These are phyloP conservation scores for Lomentospora prolificans DNA, from an alignment of 2,329 filamentous ascomycete species.

Conservation along the genomic window DNA sequence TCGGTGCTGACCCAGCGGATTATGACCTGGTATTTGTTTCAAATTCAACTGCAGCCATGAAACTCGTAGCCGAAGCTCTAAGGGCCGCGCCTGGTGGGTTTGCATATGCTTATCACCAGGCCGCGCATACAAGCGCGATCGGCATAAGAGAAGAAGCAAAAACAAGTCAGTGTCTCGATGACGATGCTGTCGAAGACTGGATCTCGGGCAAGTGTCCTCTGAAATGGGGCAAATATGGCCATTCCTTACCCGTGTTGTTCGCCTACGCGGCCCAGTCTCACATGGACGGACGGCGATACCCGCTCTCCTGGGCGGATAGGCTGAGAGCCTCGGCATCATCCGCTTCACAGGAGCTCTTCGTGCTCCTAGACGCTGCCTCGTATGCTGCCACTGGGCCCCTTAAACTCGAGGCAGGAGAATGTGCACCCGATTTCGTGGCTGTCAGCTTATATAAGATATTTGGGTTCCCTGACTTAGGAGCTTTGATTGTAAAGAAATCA, in stretches of 20 bases:
- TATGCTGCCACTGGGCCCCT: conserved; percentile 53
- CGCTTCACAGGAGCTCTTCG: conserved; percentile 27
- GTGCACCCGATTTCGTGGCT: conserved; percentile 50
- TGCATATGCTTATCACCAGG: conserved; percentile 51
- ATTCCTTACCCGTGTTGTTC: conserved; percentile 30
- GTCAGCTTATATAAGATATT: conserved; percentile 59
- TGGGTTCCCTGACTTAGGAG: conserved; percentile 55
- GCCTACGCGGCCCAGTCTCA: conserved; percentile 63
- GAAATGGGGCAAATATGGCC: conserved; percentile 10
- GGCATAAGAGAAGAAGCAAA: conserved; percentile 53
- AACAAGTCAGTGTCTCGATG: conserved; percentile 50
- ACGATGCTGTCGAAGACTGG: conserved; percentile 40
- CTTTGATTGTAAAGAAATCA: conserved; percentile 44
- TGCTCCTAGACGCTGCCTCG: conserved; percentile 53
- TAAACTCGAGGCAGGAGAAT: conserved; percentile 38
- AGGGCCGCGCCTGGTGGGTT: conserved; percentile 39
- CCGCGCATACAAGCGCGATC: conserved; percentile 54
- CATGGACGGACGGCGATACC: conserved; percentile 55
- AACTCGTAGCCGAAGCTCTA: conserved; percentile 49
- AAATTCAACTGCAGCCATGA: conserved; percentile 54
- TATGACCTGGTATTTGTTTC: conserved; percentile 54
- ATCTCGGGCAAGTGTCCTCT: conserved; percentile 14
- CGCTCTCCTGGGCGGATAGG: conserved; percentile 42
- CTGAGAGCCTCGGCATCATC: conserved; percentile 25
- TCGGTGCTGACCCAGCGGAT: conserved; percentile 46